Evolutionary conservation across 2,329 filamentous ascomycete genomes (phyloP).

Genomic region (Akanthomyces lecanii): DNA sequence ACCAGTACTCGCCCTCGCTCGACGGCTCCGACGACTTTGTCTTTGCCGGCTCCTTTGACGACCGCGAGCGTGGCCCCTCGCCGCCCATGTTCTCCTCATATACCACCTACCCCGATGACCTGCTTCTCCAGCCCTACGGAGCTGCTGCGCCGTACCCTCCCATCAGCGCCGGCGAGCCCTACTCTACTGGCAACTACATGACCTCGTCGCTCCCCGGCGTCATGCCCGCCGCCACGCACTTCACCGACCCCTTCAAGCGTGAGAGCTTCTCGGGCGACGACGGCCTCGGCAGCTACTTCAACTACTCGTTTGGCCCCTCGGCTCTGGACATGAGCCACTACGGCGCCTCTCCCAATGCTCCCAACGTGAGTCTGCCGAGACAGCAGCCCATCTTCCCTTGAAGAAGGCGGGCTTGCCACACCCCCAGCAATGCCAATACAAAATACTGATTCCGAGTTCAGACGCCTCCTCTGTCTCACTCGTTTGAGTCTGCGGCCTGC

Average conservation of each 20-base stretch:
- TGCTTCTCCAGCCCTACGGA: slow-evolving; percentile 57
- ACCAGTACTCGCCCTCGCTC: slow-evolving; percentile 60
- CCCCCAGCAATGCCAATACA: slow-evolving; percentile 35
- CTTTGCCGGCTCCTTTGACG: slow-evolving; percentile 57
- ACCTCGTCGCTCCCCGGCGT: slow-evolving; percentile 50
- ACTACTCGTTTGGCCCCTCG: slow-evolving; percentile 65
- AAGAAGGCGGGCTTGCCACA: slow-evolving; percentile 34
- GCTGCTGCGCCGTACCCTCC: slow-evolving; percentile 48
- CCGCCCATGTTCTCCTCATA: slow-evolving; percentile 63
- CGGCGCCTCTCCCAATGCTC: slow-evolving; percentile 63
- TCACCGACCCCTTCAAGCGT: slow-evolving; percentile 62
- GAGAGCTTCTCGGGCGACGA: slow-evolving; percentile 53
- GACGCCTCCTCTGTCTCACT: slow-evolving; percentile 75
- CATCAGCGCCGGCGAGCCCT: slow-evolving; percentile 48
- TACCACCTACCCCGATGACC: slow-evolving; percentile 63
- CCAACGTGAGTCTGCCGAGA: slow-evolving; percentile 63
- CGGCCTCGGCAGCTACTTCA: slow-evolving; percentile 61
- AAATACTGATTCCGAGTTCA: slow-evolving; percentile 51
- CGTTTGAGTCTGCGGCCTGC: slow-evolving; percentile 61
- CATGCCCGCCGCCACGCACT: slow-evolving; percentile 61
- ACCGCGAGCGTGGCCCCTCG: slow-evolving; percentile 65
- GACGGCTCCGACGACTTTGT: slow-evolving; percentile 60
- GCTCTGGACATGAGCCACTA: slow-evolving; percentile 59
- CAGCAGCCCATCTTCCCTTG: slow-evolving; percentile 12
- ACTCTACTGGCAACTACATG: slow-evolving; percentile 48